These are phyloP conservation scores for Camellia oleifera DNA, from an alignment of 179 eudicot genomes.

Conservation along the genomic window DNA sequence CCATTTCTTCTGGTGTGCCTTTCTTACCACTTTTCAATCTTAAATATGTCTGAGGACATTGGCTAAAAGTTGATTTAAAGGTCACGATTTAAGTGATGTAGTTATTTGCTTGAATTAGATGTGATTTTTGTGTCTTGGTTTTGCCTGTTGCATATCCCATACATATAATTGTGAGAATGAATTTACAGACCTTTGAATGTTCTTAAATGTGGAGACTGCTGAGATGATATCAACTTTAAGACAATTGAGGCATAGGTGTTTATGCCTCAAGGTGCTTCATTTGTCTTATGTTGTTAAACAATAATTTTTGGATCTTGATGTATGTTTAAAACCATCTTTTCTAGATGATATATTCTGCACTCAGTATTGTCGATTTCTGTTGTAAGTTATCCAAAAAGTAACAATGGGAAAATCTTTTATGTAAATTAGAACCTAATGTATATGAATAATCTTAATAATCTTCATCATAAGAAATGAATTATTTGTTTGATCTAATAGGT, in stretches of 20 bases:
- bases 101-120: neutral
- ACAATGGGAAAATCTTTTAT: neutral
- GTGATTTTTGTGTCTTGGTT: neutral
- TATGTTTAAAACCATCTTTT: neutral
- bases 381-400: neutral
- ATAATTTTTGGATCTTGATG: neutral
- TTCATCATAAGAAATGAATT: neutral
- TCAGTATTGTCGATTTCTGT: neutral
- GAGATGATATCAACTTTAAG: neutral
- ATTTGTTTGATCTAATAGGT: neutral
- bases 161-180: neutral
- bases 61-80: neutral
- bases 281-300: neutral
- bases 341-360: neutral
- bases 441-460: neutral
- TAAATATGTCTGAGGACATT: neutral
- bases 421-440: neutral
- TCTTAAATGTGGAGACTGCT: neutral
- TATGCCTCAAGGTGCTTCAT: neutral
- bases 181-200: neutral
- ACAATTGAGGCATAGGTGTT: neutral
- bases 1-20: conserved; percentile 83
- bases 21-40: conserved; percentile 9
- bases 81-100: neutral
- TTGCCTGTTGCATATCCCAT: neutral